Percentiles rank a stretch among this genome's conserved stretches.
Evolutionary conservation across 108 stramenopile species (phyloP).

Genomic region (Skeletonema marinoi): DNA sequence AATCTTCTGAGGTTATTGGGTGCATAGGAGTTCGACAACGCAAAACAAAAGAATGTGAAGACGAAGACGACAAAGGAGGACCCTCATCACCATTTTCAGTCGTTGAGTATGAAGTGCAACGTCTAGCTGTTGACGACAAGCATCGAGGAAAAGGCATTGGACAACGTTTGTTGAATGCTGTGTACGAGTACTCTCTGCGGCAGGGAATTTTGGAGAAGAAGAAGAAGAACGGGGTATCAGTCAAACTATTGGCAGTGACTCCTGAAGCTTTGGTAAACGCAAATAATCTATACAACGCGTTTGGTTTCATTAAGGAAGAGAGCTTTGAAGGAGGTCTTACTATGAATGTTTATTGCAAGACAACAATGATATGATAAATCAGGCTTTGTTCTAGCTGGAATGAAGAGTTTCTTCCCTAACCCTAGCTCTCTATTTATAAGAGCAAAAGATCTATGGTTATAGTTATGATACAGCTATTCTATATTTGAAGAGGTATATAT

Average conservation of each 20-base stretch:
- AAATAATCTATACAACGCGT: slow-evolving; percentile 52
- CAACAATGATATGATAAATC: neutral
- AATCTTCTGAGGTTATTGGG: slow-evolving; percentile 43
- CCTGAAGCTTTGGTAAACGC: slow-evolving; percentile 51
- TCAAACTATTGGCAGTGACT: slow-evolving; percentile 56
- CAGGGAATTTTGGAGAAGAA: neutral
- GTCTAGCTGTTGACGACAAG: slow-evolving; percentile 60
- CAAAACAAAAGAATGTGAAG: slow-evolving; percentile 12
- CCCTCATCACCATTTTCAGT: neutral
- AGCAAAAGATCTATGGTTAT: too few relatives aligned
- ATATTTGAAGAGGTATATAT: too few relatives aligned
- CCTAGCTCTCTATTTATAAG: too few relatives aligned
- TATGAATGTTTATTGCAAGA: slow-evolving; percentile 45
- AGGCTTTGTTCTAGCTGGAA: too few relatives aligned
- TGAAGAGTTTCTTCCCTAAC: too few relatives aligned
- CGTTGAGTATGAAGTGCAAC: slow-evolving; percentile 60
- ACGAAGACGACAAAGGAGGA: neutral
- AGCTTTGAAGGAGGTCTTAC: slow-evolving; percentile 33
- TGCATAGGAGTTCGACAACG: slow-evolving; percentile 61
- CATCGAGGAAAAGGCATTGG: slow-evolving; percentile 66
- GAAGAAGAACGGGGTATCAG: neutral
- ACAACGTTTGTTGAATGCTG: slow-evolving; percentile 44
- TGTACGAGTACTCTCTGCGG: slow-evolving; percentile 30
- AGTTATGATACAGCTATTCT: too few relatives aligned
- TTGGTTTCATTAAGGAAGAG: slow-evolving; percentile 42